Evolutionary conservation across 768 basidiomycete genomes (phyloP).

Genomic region (Lentinula sp.): DNA sequence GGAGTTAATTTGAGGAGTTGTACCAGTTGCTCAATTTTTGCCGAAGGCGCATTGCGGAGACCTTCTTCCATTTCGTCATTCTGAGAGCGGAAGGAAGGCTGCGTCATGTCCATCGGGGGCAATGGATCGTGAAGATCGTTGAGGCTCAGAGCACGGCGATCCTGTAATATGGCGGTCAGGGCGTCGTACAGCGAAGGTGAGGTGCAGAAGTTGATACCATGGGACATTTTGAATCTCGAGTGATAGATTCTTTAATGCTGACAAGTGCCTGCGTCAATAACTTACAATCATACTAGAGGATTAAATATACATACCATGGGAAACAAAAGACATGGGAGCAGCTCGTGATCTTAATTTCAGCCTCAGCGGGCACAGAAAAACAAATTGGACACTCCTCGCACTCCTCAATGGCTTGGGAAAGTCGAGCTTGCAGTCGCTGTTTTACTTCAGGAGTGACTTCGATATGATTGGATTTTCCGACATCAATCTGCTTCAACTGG

Average conservation of each 20-base stretch:
- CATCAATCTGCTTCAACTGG: slow-evolving; percentile 40
- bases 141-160: slow-evolving; percentile 56
- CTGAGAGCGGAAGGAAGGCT: slow-evolving; percentile 37
- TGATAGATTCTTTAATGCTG: slow-evolving; percentile 66
- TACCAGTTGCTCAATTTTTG: slow-evolving; percentile 80
- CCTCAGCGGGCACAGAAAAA: slow-evolving; percentile 51
- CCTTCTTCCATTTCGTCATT: slow-evolving; percentile 33
- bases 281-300: neutral
- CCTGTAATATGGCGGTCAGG: slow-evolving; percentile 34
- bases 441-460: slow-evolving; percentile 50
- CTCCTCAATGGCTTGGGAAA: slow-evolving; percentile 70
- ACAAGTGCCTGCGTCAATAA: neutral
- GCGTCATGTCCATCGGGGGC: slow-evolving; percentile 64
- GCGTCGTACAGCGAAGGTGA: neutral
- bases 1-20: slow-evolving; percentile 68
- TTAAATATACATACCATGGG: slow-evolving; percentile 41
- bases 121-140: slow-evolving; percentile 57
- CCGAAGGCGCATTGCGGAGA: slow-evolving; percentile 55
- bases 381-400: slow-evolving; percentile 82
- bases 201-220: slow-evolving; percentile 43
- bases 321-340: slow-evolving; percentile 73
- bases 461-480: slow-evolving; percentile 21
- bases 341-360: slow-evolving; percentile 53
- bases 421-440: slow-evolving; percentile 45
- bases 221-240: slow-evolving; percentile 72